Conservation (phyloP, 331 rosid species). For the Cydonia oblonga region DNA sequence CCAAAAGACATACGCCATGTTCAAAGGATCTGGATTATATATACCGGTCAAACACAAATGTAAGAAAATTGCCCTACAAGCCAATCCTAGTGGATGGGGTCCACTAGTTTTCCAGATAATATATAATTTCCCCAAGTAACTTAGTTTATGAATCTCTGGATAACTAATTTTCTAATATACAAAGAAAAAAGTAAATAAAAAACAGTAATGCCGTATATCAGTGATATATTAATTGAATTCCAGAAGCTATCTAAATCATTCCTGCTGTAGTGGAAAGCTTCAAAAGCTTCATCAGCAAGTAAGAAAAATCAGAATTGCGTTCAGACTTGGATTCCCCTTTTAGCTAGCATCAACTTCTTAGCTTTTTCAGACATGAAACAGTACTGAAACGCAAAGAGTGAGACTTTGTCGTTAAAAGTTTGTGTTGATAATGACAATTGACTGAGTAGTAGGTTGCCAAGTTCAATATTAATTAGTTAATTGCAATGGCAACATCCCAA, state of each 20-base stretch:
- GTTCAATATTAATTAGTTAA: background rate
- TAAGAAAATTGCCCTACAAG: background rate
- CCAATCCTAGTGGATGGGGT: background rate
- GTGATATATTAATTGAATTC: background rate
- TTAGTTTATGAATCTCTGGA: background rate
- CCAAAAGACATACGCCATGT: background rate
- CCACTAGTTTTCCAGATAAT: background rate
- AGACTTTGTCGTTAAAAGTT: background rate
- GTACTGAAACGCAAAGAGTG: background rate
- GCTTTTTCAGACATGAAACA: background rate
- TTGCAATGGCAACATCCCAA: too few species aligned
- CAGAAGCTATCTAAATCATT: background rate
- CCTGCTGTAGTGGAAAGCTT: background rate
- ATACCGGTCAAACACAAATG: constrained; percentile 13
- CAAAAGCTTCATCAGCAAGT: background rate
- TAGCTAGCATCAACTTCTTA: background rate
- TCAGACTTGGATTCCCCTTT: background rate
- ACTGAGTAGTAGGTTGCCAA: background rate
- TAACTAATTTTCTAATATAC: background rate
- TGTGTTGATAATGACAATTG: background rate
- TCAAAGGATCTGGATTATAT: background rate
- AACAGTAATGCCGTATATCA: background rate
- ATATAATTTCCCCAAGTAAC: background rate
- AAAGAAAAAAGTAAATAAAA: background rate
- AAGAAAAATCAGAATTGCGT: background rate